These are phyloP conservation scores for Schwanniomyces polymorphus DNA, from an alignment of 805 yeast species.

Conservation along the genomic window DNA sequence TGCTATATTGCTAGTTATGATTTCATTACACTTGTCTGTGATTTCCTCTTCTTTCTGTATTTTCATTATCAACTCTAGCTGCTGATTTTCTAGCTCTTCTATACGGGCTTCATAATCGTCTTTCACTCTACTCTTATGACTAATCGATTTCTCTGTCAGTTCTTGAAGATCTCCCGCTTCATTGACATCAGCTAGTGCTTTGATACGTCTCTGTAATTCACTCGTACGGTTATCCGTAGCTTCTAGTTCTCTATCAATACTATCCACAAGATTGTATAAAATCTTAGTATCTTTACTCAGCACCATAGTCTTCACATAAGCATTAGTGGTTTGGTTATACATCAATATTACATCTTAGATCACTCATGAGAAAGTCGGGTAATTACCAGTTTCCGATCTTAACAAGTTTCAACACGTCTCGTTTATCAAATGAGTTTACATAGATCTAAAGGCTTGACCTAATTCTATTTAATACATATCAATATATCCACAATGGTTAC, in stretches of 20 bases:
- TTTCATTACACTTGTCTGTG: conserved; percentile 27
- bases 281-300: background rate
- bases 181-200: background rate
- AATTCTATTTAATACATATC: background rate
- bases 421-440: background rate
- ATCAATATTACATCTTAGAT: background rate
- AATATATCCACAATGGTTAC: conserved; percentile 55
- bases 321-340: background rate
- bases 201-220: background rate
- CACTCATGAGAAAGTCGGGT: background rate
- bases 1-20: conserved; percentile 33
- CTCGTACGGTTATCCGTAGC: background rate
- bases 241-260: background rate
- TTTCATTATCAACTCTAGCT: conserved; percentile 34
- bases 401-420: conserved; percentile 2
- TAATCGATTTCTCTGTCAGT: background rate
- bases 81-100: conserved; percentile 23
- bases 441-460: background rate
- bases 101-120: conserved; percentile 12
- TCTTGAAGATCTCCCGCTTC: background rate
- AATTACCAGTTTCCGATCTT: background rate
- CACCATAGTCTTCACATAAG: background rate
- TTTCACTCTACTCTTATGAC: background rate
- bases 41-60: conserved; percentile 39
- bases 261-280: background rate